Evolutionary conservation across 495 filamentous ascomycete genomes (phyloP).

Genomic region (Xylaria curta): DNA sequence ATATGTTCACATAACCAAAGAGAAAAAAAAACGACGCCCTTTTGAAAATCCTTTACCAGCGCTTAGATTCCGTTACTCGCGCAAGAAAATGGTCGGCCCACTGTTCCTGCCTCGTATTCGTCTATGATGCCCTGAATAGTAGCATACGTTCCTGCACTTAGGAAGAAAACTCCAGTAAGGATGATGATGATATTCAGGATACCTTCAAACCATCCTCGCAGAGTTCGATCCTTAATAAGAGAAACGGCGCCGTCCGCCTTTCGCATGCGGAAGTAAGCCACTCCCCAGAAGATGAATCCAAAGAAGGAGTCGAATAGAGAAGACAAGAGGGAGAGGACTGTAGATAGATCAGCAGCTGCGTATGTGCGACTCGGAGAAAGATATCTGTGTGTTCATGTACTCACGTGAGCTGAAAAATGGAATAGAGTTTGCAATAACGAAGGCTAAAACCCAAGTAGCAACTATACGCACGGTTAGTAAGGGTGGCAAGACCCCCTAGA

Average conservation of each 20-base stretch:
- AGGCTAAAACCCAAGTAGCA: conserved; percentile 74
- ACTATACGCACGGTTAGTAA: conserved; percentile 46
- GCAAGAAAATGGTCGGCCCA: conserved; percentile 69
- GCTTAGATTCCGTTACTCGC: conserved; percentile 61
- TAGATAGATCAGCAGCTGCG: conserved; percentile 22
- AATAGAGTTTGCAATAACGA: conserved; percentile 87
- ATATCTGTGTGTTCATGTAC: conserved; percentile 23
- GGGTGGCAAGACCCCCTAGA: neutral
- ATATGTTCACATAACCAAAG: conserved; percentile 3
- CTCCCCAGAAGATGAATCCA: conserved; percentile 93
- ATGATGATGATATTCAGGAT: conserved; percentile 74
- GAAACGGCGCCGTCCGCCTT: conserved; percentile 67
- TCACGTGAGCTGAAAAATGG: conserved; percentile 82
- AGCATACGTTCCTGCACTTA: conserved; percentile 80
- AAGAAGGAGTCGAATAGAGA: conserved; percentile 92
- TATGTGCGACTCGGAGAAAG: neutral
- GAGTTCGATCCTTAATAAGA: conserved; percentile 63
- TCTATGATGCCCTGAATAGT: conserved; percentile 71
- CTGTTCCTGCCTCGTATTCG: conserved; percentile 59
- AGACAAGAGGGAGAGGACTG: conserved; percentile 81
- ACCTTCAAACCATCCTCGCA: conserved; percentile 67
- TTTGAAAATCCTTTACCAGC: neutral
- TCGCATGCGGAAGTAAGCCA: conserved; percentile 85
- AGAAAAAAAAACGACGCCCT: neutral
- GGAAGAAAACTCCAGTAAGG: conserved; percentile 73